Evolutionary conservation across 2,329 filamentous ascomycete genomes (phyloP).

Genomic region (Colletotrichum acutatum): DNA sequence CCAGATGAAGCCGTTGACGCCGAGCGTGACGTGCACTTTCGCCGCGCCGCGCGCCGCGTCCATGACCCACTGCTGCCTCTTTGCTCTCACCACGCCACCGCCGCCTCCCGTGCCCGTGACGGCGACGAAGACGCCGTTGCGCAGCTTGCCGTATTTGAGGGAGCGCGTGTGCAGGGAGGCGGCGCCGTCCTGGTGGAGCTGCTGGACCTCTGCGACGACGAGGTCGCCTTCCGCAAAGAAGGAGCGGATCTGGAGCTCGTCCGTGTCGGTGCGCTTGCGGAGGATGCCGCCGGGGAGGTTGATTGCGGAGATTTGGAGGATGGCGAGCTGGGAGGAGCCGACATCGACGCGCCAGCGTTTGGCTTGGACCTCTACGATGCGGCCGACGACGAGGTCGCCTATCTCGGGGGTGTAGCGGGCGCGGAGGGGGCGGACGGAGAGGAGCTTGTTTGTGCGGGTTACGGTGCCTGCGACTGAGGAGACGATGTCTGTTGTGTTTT

Average conservation of each 20-base stretch:
- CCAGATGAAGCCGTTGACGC: conserved; percentile 98
- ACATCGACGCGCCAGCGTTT: conserved; percentile 96
- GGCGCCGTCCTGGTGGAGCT: conserved; percentile 84
- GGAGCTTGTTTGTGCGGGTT: conserved; percentile 94
- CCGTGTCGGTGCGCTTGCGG: conserved; percentile 90
- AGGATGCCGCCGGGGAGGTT: conserved; percentile 95
- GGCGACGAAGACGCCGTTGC: conserved; percentile 90
- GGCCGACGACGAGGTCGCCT: conserved; percentile 92
- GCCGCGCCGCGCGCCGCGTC: conserved; percentile 65
- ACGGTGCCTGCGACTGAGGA: conserved; percentile 92
- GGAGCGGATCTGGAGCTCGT: conserved; percentile 96
- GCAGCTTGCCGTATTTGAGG: conserved; percentile 93
- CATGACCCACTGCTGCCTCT: conserved; percentile 90
- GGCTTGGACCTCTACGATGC: conserved; percentile 94
- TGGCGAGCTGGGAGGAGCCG: conserved; percentile 85
- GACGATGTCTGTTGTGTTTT: conserved; percentile 75
- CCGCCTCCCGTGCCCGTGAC: conserved; percentile 86
- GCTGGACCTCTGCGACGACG: conserved; percentile 94
- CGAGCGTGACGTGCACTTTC: conserved; percentile 86
- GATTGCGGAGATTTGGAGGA: conserved; percentile 87
- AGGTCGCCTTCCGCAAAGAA: conserved; percentile 97
- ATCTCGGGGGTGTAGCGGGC: conserved; percentile 96
- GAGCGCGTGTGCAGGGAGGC: conserved; percentile 90
- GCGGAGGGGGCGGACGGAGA: conserved; percentile 89
- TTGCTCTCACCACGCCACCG: conserved; percentile 83